These are phyloP conservation scores for Xylaria sp. DNA, from an alignment of 2,329 filamentous ascomycete species.

Conservation along the genomic window DNA sequence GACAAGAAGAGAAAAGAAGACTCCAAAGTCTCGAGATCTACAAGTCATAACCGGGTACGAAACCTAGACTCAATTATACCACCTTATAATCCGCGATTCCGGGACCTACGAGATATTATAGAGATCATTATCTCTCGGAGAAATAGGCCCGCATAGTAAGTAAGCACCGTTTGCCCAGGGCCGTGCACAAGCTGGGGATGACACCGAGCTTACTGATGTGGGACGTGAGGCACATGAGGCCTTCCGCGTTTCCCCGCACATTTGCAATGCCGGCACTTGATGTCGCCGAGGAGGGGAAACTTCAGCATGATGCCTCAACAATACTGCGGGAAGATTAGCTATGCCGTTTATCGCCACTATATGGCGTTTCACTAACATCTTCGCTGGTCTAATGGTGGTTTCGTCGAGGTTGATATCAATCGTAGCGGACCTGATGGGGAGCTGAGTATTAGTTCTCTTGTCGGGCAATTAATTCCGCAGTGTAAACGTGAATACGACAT, in stretches of 20 bases:
- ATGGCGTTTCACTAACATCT: neutral
- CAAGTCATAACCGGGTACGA: neutral
- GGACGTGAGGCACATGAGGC: neutral
- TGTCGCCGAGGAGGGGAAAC: neutral
- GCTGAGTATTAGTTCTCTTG: too few relatives aligned
- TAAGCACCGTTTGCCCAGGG: neutral
- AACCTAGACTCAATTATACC: neutral
- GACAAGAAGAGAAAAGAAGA: too few relatives aligned
- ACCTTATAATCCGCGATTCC: neutral
- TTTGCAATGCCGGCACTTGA: constrained; percentile 19
- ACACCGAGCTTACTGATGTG: neutral
- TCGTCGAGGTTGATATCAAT: too few relatives aligned
- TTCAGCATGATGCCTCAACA: neutral
- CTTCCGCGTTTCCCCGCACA: constrained; percentile 24
- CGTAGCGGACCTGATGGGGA: neutral
- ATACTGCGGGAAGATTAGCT: neutral
- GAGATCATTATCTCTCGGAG: neutral
- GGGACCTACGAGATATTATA: neutral
- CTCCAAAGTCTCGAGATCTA: too few relatives aligned
- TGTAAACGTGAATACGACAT: too few relatives aligned
- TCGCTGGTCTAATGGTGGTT: neutral
- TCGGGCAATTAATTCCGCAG: too few relatives aligned
- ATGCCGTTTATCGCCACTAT: neutral
- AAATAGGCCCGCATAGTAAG: neutral
- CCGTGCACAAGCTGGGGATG: neutral